Evolutionary conservation across 2,329 filamentous ascomycete genomes (phyloP).

Genomic region (Colletotrichum aenigma): DNA sequence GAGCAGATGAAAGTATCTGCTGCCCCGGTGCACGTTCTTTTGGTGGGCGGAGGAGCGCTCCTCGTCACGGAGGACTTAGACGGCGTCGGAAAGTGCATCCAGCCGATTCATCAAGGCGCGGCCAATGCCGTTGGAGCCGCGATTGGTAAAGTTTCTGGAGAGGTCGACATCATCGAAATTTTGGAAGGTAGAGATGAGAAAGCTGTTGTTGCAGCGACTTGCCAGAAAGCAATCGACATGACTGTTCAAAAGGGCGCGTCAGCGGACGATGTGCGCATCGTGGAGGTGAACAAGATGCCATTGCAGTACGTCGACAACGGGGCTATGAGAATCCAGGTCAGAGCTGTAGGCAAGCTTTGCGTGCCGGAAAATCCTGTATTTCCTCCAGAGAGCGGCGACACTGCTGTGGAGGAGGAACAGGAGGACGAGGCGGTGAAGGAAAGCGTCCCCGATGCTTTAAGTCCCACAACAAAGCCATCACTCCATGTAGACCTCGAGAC

Average conservation of each 20-base stretch:
- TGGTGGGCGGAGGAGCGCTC: conserved; percentile 63
- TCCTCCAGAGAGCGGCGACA: conserved; percentile 6
- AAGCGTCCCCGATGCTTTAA: conserved; percentile 30
- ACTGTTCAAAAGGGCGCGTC: background rate
- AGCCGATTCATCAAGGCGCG: conserved; percentile 56
- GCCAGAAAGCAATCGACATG: conserved; percentile 28
- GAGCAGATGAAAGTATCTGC: conserved; percentile 62
- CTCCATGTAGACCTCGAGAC: conserved; percentile 31
- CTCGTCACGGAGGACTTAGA: conserved; percentile 51
- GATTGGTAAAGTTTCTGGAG: conserved; percentile 58
- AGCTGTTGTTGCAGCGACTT: conserved; percentile 41
- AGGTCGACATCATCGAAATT: conserved; percentile 56
- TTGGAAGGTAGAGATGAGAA: conserved; percentile 41
- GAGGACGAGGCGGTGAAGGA: conserved; percentile 25
- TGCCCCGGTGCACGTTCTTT: conserved; percentile 53
- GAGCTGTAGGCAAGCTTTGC: conserved; percentile 36
- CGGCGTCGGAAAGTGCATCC: conserved; percentile 54
- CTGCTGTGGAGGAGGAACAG: conserved; percentile 23
- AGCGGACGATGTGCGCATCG: conserved; percentile 42
- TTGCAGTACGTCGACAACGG: conserved; percentile 39
- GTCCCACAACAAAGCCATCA: conserved; percentile 34
- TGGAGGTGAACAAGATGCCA: conserved; percentile 48
- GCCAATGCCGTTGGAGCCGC: conserved; percentile 67
- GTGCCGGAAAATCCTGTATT: conserved; percentile 28
- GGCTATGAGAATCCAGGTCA: conserved; percentile 36